Evolutionary conservation across 805 yeast species (phyloP).

Genomic region (Pichia insulana): DNA sequence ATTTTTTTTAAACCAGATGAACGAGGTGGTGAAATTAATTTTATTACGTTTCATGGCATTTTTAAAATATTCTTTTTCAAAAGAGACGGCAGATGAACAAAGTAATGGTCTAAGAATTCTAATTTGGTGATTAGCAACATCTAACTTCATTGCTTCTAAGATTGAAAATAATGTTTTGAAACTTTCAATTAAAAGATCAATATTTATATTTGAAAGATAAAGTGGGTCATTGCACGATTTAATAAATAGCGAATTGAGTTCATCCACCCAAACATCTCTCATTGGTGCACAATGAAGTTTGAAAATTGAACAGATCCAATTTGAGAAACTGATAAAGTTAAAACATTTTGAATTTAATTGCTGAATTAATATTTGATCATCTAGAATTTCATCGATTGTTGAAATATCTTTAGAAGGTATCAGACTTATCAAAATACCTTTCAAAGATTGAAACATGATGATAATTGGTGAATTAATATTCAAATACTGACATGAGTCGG

Average conservation of each 20-base stretch:
- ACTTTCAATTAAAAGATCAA: constrained; percentile 58
- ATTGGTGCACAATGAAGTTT: constrained; percentile 93
- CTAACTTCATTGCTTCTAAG: constrained; percentile 89
- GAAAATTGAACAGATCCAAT: constrained; percentile 69
- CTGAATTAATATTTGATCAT: constrained; percentile 66
- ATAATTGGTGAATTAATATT: constrained; percentile 36
- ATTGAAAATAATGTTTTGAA: constrained; percentile 70
- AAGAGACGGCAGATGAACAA: constrained; percentile 78
- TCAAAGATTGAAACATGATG: constrained; percentile 64
- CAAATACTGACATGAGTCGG: constrained; percentile 12
- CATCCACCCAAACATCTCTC: constrained; percentile 85
- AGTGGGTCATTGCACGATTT: constrained; percentile 28
- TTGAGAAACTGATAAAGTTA: constrained; percentile 60
- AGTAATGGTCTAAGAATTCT: constrained; percentile 76
- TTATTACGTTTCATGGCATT: constrained; percentile 46
- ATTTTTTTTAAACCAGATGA: constrained; percentile 53
- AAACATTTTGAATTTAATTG: constrained; percentile 65
- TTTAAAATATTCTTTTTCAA: constrained; percentile 76
- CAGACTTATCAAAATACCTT: constrained; percentile 65
- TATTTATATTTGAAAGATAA: constrained; percentile 7
- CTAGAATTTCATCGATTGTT: constrained; percentile 62
- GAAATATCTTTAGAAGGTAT: constrained; percentile 70
- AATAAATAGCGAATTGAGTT: constrained; percentile 57
- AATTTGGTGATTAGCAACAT: constrained; percentile 91
- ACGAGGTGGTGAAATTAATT: constrained; percentile 49